Base-by-base conservation (phyloP, 352 stramenopile genomes). In the Globisporangium ultimum region DNA sequence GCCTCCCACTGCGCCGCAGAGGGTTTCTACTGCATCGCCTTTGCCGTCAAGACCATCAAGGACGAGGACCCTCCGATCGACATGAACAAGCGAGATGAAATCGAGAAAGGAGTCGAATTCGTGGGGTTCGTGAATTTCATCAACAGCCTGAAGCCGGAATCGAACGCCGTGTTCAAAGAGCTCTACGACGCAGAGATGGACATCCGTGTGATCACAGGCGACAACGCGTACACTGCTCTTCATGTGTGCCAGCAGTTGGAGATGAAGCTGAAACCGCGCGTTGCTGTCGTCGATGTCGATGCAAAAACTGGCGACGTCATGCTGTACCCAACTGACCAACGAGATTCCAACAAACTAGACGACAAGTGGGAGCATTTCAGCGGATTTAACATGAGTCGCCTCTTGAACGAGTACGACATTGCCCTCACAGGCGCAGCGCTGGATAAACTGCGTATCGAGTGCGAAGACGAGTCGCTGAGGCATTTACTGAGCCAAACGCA, bases 51-150 rank as follows among this genome's bases (percentile, higher is more conserved):
- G 55, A 60, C 70, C 34, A 20, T 83, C 5, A 36, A 36, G 28
- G 61, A 59, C 11, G 48, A 22, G 28, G 74, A 93, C 9, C 69
- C 86, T 43, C 79, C 75, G 17, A 15, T 97, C 7, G 76, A 87
- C 43, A 64, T 83, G 12, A 65, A 76, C 0, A 54, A 70, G 40
- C 88, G 90, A 21, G 88, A 91, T 46, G 67, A 82, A 2, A 78
- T 97, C 55, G 91, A 98, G 51, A 78, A 59, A 10, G 76, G 81
- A 8, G 60, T 96, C 5, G 68, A 63, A 24, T 97, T 97, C 63
- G 13, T 89, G n/a, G 91, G 92, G 20, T 89, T 97, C 40, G 65
- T 97, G 20, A 72, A 96, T 5, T 98, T 97, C 67, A 63, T 86
- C 21, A 98, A 98, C 66, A 73, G 84, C 53, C 81, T 97, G 55